phyloP scores from a whole-genome alignment of 2,329 filamentous ascomycete species.

The Davidsoniella australis region DNA sequence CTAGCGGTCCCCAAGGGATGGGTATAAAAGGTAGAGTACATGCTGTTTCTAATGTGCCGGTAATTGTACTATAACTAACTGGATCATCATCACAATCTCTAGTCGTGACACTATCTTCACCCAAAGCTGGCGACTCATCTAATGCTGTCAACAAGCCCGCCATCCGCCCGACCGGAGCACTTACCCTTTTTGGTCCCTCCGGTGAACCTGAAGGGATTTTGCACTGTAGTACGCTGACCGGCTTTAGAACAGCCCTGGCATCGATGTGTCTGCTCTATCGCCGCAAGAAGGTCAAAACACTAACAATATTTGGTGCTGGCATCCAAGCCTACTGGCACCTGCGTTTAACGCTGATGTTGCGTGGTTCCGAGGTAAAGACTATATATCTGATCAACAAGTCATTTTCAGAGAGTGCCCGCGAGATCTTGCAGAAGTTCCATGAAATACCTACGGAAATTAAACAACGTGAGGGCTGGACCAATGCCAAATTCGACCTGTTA shows the following conservation, averaged over 20 bases:
- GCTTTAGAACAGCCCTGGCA: slow-evolving; percentile 62
- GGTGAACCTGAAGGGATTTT: slow-evolving; percentile 51
- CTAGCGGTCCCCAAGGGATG: slow-evolving; percentile 43
- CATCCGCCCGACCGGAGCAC: slow-evolving; percentile 42
- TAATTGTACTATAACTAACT: too few species aligned
- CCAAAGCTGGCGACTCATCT: slow-evolving; percentile 15
- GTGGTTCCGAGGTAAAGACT: slow-evolving; percentile 51
- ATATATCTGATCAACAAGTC: slow-evolving; percentile 70
- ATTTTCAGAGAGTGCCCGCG: slow-evolving; percentile 40
- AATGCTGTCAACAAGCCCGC: slow-evolving; percentile 16
- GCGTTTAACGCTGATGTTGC: slow-evolving; percentile 62
- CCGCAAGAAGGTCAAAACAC: slow-evolving; percentile 52
- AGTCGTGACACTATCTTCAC: slow-evolving; percentile 47
- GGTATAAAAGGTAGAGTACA: slow-evolving; percentile 44
- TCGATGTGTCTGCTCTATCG: slow-evolving; percentile 48
- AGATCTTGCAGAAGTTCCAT: slow-evolving; percentile 32
- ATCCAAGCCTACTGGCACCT: slow-evolving; percentile 93
- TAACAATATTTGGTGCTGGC: slow-evolving; percentile 76
- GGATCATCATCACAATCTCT: too few species aligned
- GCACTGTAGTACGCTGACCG: slow-evolving; percentile 58
- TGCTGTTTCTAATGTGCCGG: neutral
- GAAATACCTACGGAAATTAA: slow-evolving; percentile 27
- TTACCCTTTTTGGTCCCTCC: slow-evolving; percentile 48
- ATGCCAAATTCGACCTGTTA: slow-evolving; percentile 49
- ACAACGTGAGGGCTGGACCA: slow-evolving; percentile 41